Percentiles rank a stretch among this genome's conserved stretches.
Evolutionary conservation across 2,329 filamentous ascomycete species (phyloP).

Genomic region (Hymenoscyphus fructigenus): DNA sequence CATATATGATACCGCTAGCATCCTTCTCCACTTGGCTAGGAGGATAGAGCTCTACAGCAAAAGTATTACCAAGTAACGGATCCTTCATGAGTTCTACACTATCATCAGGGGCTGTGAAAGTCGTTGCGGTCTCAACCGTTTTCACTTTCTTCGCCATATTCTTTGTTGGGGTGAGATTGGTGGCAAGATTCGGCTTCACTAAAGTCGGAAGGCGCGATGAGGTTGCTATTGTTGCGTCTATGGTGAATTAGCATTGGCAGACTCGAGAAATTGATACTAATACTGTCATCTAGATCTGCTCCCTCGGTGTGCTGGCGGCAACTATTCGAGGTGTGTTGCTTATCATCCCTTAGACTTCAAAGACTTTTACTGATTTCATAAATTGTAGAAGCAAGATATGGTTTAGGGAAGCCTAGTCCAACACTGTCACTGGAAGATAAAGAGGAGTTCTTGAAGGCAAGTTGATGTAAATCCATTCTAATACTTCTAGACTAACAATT

Average conservation of each 20-base stretch:
- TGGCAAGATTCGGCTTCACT: conserved; percentile 21
- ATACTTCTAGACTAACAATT: conserved; percentile 11
- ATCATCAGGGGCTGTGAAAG: conserved; percentile 1
- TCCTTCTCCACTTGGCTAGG: background rate
- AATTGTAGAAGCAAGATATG: conserved; percentile 28
- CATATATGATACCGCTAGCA: background rate
- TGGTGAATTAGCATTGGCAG: conserved; percentile 14
- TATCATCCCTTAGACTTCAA: background rate
- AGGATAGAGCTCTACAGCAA: background rate
- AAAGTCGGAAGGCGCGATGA: conserved; percentile 23
- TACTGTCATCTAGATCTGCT: conserved; percentile 6
- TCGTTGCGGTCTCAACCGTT: conserved; percentile 7
- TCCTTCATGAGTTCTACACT: background rate
- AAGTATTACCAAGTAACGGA: background rate
- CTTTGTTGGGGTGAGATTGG: conserved; percentile 17
- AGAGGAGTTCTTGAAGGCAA: conserved; percentile 29
- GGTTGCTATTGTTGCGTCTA: conserved; percentile 18
- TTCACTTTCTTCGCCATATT: conserved; percentile 14
- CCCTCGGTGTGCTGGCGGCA: conserved; percentile 11
- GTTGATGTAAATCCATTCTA: background rate
- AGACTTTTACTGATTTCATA: conserved; percentile 11
- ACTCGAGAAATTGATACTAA: background rate
- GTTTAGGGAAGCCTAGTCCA: conserved; percentile 29
- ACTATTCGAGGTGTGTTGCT: conserved; percentile 7
- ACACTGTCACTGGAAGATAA: conserved; percentile 22